Conservation (phyloP, 2,329 filamentous ascomycete genomes). For the Curvularia eragrostidis region DNA sequence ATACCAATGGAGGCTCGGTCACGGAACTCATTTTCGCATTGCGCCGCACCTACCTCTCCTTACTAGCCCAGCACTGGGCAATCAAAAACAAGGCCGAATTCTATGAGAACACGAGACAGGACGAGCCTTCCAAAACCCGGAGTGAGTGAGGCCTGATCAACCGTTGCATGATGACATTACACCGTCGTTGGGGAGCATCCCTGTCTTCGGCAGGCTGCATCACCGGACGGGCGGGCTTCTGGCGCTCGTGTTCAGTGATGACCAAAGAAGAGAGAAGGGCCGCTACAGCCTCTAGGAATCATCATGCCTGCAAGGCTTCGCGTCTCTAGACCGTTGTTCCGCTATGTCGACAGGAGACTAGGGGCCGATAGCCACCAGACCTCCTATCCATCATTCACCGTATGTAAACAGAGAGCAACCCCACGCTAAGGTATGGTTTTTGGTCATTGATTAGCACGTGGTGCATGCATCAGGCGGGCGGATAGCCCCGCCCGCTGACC, state of each 20-base stretch:
- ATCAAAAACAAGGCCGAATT: slow-evolving; percentile 6
- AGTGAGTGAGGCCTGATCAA: background rate
- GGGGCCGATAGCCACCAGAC: background rate
- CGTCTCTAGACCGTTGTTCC: background rate
- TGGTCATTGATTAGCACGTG: slow-evolving; percentile 9
- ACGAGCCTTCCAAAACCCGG: background rate
- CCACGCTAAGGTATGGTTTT: slow-evolving; percentile 4
- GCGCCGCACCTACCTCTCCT: background rate
- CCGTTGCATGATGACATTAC: background rate
- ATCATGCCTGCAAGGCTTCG: background rate
- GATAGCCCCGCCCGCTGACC: slow-evolving; percentile 21
- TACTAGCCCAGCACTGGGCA: background rate
- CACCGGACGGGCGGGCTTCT: slow-evolving; percentile 1
- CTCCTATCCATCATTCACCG: background rate
- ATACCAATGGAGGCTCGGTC: background rate
- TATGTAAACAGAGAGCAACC: slow-evolving; percentile 1
- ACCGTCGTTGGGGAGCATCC: background rate
- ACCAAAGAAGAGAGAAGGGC: background rate
- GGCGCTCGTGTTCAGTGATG: background rate
- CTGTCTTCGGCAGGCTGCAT: slow-evolving; percentile 6
- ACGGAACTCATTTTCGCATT: background rate
- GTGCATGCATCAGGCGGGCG: slow-evolving; percentile 17
- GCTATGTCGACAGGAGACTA: background rate
- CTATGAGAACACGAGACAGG: background rate
- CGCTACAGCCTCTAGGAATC: background rate